phyloP scores from a whole-genome alignment of 2,329 filamentous ascomycete species.

The Phialocephala subalpina region DNA sequence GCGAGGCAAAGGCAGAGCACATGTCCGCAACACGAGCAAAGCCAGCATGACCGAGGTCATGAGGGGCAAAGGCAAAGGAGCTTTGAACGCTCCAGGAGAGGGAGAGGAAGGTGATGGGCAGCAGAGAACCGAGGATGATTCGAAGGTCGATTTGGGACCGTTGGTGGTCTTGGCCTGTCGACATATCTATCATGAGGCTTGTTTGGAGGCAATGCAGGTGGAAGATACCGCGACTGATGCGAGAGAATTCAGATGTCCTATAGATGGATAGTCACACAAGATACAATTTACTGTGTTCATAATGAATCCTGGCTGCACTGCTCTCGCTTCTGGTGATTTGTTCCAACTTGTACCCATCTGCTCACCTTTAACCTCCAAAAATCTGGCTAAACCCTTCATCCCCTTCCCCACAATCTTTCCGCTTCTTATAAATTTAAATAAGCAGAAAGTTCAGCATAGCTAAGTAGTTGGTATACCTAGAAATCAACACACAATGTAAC shows the following conservation, averaged over 20 bases:
- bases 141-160: slow-evolving; percentile 61
- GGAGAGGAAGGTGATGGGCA: slow-evolving; percentile 43
- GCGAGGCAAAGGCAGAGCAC: slow-evolving; percentile 51
- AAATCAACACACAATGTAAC: background rate
- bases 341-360: too few species aligned
- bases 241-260: slow-evolving; percentile 45
- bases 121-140: slow-evolving; percentile 41
- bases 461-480: too few species aligned
- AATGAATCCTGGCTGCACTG: background rate
- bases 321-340: too few species aligned
- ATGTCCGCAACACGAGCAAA: slow-evolving; percentile 39
- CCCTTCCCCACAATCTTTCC: too few species aligned
- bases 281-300: slow-evolving; percentile 12
- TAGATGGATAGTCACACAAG: slow-evolving; percentile 48
- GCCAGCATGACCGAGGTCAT: slow-evolving; percentile 29
- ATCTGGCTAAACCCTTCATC: too few species aligned
- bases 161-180: slow-evolving; percentile 74
- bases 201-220: slow-evolving; percentile 70
- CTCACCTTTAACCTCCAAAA: too few species aligned
- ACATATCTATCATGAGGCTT: slow-evolving; percentile 75
- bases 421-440: too few species aligned
- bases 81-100: slow-evolving; percentile 40
- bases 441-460: too few species aligned
- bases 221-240: slow-evolving; percentile 61
- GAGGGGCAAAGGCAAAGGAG: slow-evolving; percentile 36